Base-by-base conservation (phyloP, 257 asterid species). In the Primulina tabacum region DNA sequence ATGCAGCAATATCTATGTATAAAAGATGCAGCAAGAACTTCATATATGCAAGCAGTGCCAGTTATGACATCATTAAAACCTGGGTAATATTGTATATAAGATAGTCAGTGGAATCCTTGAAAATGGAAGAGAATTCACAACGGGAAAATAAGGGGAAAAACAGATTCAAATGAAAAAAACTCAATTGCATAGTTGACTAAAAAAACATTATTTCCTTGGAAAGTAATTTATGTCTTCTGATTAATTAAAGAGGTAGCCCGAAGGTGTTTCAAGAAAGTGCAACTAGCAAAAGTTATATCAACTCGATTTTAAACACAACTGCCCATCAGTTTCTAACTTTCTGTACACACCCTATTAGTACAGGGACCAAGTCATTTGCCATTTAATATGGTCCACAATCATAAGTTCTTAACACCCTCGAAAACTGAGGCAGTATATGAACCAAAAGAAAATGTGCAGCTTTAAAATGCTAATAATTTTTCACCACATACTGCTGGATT, bases 401-500 rank as follows among this genome's bases (percentile, higher is more conserved):
- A 4, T 11, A 40, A 37, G 43, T 64, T 20, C 32, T 12, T 68
- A 68, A 56, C 62, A 65, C 63, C 64, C 14, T 28, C 66, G 38
- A 65, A 59, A 29, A 55, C 29, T 30, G 38, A 60, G 59, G 38
- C 60, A 68, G 28, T 18, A 37, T 33, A 62, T 66, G 62, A 24
- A 69, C 61, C 79, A 72, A 47, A 47, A 47, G 64, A 17, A 72
- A 24, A 40, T 38, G 53, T 43, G 59, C 67, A 35, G 33, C 20
- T 24, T 8, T 60, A 16, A 61, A 28, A 58, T 56, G 66, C 60
- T 62, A 67, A 56, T 69, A 58, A 74, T 60, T 78, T 71, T 76
- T 74, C 75, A 64, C 57, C 52, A 87, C 96, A 61, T 89, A 93
- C 99, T 37, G 69, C 70, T 71, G 99, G 96, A 79, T 93, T 93